A percentile compares a stretch with the other conserved stretches of the same genome.
Evolutionary conservation across 2,329 filamentous ascomycete genomes (phyloP).

Genomic region (Trichoderma aggressivum): DNA sequence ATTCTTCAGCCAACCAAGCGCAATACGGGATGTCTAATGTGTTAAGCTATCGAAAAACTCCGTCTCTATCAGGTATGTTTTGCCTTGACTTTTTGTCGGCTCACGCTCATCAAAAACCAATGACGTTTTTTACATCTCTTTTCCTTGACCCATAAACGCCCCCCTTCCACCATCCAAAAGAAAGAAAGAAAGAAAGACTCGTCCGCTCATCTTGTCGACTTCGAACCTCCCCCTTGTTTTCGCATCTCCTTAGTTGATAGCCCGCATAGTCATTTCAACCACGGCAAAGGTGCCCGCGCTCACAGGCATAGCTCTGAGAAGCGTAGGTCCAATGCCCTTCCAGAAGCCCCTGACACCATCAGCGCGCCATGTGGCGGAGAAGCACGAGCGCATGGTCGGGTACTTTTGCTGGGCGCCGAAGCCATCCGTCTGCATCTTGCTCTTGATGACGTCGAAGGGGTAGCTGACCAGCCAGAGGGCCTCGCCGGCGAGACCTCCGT

Average conservation of each 20-base stretch:
- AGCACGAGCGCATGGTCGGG: slow-evolving; percentile 82
- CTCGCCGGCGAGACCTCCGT: slow-evolving; percentile 91
- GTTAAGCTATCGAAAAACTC: neutral
- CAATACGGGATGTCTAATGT: neutral
- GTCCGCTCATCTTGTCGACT: neutral
- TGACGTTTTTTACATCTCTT: neutral
- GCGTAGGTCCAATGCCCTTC: slow-evolving; percentile 87
- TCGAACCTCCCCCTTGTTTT: neutral
- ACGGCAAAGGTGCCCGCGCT: slow-evolving; percentile 97
- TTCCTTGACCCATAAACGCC: slow-evolving; percentile 12
- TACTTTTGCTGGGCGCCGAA: slow-evolving; percentile 72
- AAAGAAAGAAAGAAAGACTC: neutral
- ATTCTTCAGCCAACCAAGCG: neutral
- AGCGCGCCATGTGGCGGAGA: slow-evolving; percentile 71
- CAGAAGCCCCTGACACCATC: slow-evolving; percentile 86
- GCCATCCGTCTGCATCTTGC: slow-evolving; percentile 98
- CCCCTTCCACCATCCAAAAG: neutral
- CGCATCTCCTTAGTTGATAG: slow-evolving; percentile 44
- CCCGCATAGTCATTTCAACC: slow-evolving; percentile 63
- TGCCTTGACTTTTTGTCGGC: neutral
- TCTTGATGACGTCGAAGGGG: slow-evolving; percentile 96
- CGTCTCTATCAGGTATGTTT: slow-evolving; percentile 4
- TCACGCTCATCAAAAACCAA: neutral
- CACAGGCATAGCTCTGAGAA: slow-evolving; percentile 94
- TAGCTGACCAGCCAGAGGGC: slow-evolving; percentile 91